phyloP scores from a whole-genome alignment of 768 basidiomycete species.

The Pleurotus cornucopiae region DNA sequence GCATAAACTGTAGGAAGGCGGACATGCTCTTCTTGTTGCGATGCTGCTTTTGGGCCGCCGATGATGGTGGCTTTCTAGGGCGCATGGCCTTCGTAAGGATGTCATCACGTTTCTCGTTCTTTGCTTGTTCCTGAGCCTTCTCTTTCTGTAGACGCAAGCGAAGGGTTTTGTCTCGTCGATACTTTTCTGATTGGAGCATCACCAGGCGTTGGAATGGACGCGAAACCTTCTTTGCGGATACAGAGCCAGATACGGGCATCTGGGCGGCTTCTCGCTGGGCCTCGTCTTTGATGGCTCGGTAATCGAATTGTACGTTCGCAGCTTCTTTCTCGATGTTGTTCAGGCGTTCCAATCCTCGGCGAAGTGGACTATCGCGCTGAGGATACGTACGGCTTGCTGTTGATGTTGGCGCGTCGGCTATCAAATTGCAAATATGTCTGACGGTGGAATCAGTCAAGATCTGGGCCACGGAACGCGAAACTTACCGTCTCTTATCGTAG shows the following conservation, averaged over 20 bases:
- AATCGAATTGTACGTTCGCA: constrained; percentile 56
- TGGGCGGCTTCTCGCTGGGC: constrained; percentile 59
- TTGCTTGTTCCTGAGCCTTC: constrained; percentile 70
- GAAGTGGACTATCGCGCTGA: constrained; percentile 53
- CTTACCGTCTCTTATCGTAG: constrained; percentile 78
- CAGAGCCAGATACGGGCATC: constrained; percentile 33
- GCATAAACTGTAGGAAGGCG: constrained; percentile 80
- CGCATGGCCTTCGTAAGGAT: constrained; percentile 74
- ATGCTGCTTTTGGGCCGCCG: constrained; percentile 61
- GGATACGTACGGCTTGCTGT: constrained; percentile 34
- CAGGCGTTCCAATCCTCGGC: constrained; percentile 70
- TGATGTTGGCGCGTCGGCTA: constrained; percentile 44
- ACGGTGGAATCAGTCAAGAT: constrained; percentile 13
- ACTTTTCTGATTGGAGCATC: constrained; percentile 72
- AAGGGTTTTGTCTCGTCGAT: constrained; percentile 67
- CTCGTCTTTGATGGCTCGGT: constrained; percentile 72
- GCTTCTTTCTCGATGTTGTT: constrained; percentile 75
- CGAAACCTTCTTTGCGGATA: constrained; percentile 48
- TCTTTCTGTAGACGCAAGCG: constrained; percentile 71
- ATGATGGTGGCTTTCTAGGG: constrained; percentile 35
- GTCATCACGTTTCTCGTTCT: constrained; percentile 71
- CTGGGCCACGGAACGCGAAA: background rate
- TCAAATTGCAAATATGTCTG: constrained; percentile 66
- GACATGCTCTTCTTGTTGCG: constrained; percentile 88
- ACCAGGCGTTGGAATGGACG: constrained; percentile 69